These are phyloP conservation scores for Nemania bipapillata DNA, from an alignment of 2,329 filamentous ascomycete genomes.

Conservation along the genomic window DNA sequence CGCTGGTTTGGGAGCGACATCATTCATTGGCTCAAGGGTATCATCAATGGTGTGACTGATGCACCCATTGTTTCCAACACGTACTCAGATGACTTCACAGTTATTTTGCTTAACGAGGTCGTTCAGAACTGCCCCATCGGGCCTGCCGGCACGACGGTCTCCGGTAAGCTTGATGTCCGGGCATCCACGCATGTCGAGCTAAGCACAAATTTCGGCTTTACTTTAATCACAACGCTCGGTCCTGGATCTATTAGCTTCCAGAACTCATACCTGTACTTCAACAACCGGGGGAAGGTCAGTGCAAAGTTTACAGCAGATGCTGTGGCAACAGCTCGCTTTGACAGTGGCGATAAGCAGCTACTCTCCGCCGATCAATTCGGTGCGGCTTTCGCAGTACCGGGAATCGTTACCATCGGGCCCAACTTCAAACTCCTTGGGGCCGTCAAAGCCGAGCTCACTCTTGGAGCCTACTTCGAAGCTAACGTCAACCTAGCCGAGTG, in stretches of 20 bases:
- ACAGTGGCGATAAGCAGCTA: conserved; percentile 41
- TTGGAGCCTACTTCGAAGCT: conserved; percentile 14
- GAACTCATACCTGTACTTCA: conserved; percentile 15
- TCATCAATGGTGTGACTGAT: conserved; percentile 44
- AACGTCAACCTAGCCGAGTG: conserved; percentile 14
- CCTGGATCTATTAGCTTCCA: conserved; percentile 45
- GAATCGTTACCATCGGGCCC: conserved; percentile 50
- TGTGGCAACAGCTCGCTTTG: conserved; percentile 35
- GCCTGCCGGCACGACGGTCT: conserved; percentile 5
- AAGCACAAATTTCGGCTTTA: conserved; percentile 37
- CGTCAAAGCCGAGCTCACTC: neutral
- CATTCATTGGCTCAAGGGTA: conserved; percentile 29
- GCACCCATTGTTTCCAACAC: conserved; percentile 11
- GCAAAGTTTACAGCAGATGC: conserved; percentile 47
- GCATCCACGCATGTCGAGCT: conserved; percentile 40
- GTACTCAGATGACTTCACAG: neutral
- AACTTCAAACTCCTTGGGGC: conserved; percentile 21
- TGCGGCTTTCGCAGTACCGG: conserved; percentile 48
- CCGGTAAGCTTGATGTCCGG: conserved; percentile 37
- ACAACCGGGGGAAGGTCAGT: conserved; percentile 39
- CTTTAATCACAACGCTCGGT: conserved; percentile 34
- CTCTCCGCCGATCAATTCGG: conserved; percentile 45
- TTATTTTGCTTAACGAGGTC: conserved; percentile 6
- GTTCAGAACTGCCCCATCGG: too few species aligned
- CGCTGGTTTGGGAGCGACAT: conserved; percentile 45